Base-by-base conservation (phyloP, 1,284 basidiomycete genomes). In the Tilletia caries region DNA sequence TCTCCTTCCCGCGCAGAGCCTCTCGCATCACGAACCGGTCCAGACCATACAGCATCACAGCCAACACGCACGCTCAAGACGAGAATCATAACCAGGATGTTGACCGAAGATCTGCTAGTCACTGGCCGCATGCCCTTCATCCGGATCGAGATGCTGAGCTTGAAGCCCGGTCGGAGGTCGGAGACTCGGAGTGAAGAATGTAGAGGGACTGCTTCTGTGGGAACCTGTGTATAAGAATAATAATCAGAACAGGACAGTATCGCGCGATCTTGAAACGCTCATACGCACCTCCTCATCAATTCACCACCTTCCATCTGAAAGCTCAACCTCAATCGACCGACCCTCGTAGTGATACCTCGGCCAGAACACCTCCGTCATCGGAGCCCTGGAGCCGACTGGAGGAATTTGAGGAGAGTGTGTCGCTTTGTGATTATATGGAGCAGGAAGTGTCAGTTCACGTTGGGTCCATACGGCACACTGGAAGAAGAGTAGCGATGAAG, bases 331-430 rank as follows among this genome's bases (percentile, higher is more conserved):
- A 23, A 73, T 33, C 4, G 15, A 15, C 1, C 72, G 71, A 5
- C 65, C 62, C 43, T 60, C 62, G 44, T 62, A 64, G 18, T 62
- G 60, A 41, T 68, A 68, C 29, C 25, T 44, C 2, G 68, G 60
- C 44, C 44, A 66, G 32, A 76, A 80, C 52, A 80, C 72, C 34
- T 81, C 77, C 4, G 79, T 81, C 20, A 67, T 12, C n/a, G n/a
- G 5, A 18, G n/a, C 15, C 2, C 37, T 41, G 2, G 37, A 10
- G 64, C 25, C 1, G 3, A 29, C 32, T 32, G 18, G 23, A 32
- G 32, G 71, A 32, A 12, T 64, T 41, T 58, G 66, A 71, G 1
- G n/a, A 23, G 15, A 70, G 27, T 3, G n/a, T n/a, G n/a, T n/a
- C n/a, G n/a, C n/a, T n/a, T 20, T 32, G 25, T 3, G 10, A 8